A percentile compares a stretch with the other conserved stretches of the same genome.
These are phyloP conservation scores for Alternaria hordeiaustralica DNA, from an alignment of 2,329 filamentous ascomycete species.

Conservation along the genomic window DNA sequence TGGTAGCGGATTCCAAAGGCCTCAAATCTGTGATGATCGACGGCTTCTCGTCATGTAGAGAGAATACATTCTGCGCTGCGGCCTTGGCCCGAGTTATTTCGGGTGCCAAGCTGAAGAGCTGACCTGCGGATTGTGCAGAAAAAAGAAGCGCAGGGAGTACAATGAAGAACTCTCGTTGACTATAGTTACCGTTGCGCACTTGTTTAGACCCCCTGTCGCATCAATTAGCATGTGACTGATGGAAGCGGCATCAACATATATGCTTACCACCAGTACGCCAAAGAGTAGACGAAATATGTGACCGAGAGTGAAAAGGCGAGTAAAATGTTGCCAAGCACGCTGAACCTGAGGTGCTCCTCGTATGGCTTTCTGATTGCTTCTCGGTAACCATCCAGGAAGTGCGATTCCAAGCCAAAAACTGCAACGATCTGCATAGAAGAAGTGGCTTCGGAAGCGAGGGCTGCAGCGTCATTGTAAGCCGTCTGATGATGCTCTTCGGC, in stretches of 20 bases:
- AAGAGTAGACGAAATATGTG: slow-evolving; percentile 57
- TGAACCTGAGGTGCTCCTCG: slow-evolving; percentile 49
- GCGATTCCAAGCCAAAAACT: slow-evolving; percentile 51
- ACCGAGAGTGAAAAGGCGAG: slow-evolving; percentile 55
- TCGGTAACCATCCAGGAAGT: slow-evolving; percentile 49
- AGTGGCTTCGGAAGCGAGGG: slow-evolving; percentile 71
- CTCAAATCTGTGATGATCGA: slow-evolving; percentile 42
- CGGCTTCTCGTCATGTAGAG: slow-evolving; percentile 50
- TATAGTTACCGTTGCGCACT: slow-evolving; percentile 52
- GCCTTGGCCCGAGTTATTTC: slow-evolving; percentile 54
- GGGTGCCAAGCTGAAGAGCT: slow-evolving; percentile 55
- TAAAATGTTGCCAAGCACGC: slow-evolving; percentile 50
- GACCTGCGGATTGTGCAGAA: slow-evolving; percentile 55
- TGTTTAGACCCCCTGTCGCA: slow-evolving; percentile 47
- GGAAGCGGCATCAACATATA: slow-evolving; percentile 1
- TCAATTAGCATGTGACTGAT: not conserved
- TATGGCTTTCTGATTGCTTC: slow-evolving; percentile 50
- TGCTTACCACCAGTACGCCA: slow-evolving; percentile 57
- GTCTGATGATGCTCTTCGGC: slow-evolving; percentile 69
- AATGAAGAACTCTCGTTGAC: slow-evolving; percentile 53
- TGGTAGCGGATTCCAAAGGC: not conserved
- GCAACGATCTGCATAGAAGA: slow-evolving; percentile 68
- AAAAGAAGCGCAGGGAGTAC: slow-evolving; percentile 55
- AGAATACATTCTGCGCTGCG: slow-evolving; percentile 54
- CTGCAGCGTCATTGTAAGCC: slow-evolving; percentile 68